Conservation (phyloP, 768 basidiomycete genomes). For the Paxillus ammoniavirescens region DNA sequence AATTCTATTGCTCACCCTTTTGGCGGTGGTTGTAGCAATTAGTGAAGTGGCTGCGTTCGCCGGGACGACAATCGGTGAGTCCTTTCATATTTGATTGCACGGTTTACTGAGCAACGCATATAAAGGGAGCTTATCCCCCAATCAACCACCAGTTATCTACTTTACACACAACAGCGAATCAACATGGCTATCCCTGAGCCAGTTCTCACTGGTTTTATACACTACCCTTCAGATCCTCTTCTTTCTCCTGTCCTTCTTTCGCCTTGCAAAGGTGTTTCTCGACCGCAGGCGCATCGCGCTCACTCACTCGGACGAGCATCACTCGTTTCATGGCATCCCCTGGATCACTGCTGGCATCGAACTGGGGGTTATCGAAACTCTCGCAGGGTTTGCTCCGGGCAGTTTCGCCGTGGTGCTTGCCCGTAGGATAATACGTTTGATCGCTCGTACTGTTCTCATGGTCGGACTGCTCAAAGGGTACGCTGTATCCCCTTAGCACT, state of each 20-base stretch:
- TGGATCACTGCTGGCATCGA: constrained; percentile 66
- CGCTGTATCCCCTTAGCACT: constrained; percentile 16
- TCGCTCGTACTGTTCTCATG: constrained; percentile 53
- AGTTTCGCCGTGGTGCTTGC: constrained; percentile 53
- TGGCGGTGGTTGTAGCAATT: constrained; percentile 52
- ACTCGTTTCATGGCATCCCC: constrained; percentile 55
- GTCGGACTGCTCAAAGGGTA: constrained; percentile 72
- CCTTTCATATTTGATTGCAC: background rate
- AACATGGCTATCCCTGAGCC: constrained; percentile 58
- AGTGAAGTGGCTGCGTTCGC: constrained; percentile 68
- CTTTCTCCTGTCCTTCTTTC: constrained; percentile 59
- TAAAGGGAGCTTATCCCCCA: constrained; percentile 2
- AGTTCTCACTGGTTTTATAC: constrained; percentile 58
- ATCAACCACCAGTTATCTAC: constrained; percentile 33
- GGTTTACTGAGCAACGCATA: constrained; percentile 8
- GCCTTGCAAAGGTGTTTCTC: constrained; percentile 49
- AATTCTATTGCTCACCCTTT: constrained; percentile 47
- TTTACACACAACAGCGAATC: constrained; percentile 38
- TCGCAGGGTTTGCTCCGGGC: constrained; percentile 57
- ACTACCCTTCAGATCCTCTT: constrained; percentile 54
- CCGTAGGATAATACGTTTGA: constrained; percentile 56
- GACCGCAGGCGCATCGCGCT: constrained; percentile 53
- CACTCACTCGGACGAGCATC: constrained; percentile 41
- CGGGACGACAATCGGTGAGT: constrained; percentile 55
- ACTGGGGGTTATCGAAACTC: constrained; percentile 62